Percentiles rank a stretch among this genome's conserved stretches.
Conservation (phyloP, 2,329 filamentous ascomycete species). For the Paecilomyces sp. region DNA sequence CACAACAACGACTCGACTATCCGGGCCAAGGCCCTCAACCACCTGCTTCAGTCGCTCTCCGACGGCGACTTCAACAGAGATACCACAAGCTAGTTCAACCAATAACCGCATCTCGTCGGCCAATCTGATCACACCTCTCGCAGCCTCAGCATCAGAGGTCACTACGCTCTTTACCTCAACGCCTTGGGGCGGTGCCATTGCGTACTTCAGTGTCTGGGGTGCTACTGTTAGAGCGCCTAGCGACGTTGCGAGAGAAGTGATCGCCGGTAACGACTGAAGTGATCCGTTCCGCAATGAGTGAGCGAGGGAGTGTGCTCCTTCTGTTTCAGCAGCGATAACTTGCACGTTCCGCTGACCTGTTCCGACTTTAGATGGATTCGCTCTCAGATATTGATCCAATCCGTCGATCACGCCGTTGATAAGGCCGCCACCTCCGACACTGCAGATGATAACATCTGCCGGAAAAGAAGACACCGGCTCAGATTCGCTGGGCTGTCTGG, state of each 20-base stretch:
- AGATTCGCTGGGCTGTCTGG: slow-evolving; percentile 5
- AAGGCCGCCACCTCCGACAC: slow-evolving; percentile 70
- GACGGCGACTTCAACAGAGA: slow-evolving; percentile 52
- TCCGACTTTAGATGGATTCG: slow-evolving; percentile 8
- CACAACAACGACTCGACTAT: slow-evolving; percentile 29
- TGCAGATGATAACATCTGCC: slow-evolving; percentile 67
- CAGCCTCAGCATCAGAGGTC: slow-evolving; percentile 67
- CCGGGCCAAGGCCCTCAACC: slow-evolving; percentile 16
- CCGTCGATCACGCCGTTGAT: slow-evolving; percentile 67
- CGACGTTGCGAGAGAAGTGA: slow-evolving; percentile 65
- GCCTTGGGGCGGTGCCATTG: slow-evolving; percentile 30
- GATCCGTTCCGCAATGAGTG: slow-evolving; percentile 47
- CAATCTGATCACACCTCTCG: slow-evolving; percentile 63
- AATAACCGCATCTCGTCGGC: slow-evolving; percentile 71
- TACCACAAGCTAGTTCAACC: slow-evolving; percentile 77
- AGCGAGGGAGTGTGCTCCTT: slow-evolving; percentile 61
- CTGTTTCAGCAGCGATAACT: slow-evolving; percentile 66
- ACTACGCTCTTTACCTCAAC: slow-evolving; percentile 51
- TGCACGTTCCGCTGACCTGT: slow-evolving; percentile 11
- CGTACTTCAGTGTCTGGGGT: slow-evolving; percentile 56
- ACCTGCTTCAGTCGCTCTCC: slow-evolving; percentile 15
- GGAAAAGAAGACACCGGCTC: slow-evolving; percentile 17
- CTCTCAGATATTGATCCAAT: slow-evolving; percentile 32
- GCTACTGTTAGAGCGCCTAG: slow-evolving; percentile 63
- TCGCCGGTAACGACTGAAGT: slow-evolving; percentile 56